These are phyloP conservation scores for Juglanconis juglandina DNA, from an alignment of 2,329 filamentous ascomycete species.

Conservation along the genomic window DNA sequence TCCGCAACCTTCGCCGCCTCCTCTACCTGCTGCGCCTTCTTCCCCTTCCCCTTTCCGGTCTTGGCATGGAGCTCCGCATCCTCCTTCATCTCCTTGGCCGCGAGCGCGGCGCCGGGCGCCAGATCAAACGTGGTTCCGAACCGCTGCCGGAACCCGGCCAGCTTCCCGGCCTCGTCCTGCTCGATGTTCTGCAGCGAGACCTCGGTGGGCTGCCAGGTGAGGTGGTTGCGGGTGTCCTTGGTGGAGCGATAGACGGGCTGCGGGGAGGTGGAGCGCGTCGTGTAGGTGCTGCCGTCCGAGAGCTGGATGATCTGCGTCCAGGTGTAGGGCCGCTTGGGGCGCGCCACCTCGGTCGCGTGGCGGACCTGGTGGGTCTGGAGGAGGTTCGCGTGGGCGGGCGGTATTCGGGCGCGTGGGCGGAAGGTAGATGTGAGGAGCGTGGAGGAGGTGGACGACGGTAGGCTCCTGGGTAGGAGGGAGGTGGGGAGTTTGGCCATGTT, in stretches of 20 bases:
- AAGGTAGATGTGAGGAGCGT: conserved; percentile 13
- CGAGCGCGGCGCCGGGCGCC: conserved; percentile 31
- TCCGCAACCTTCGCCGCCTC: background rate
- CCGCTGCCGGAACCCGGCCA: conserved; percentile 79
- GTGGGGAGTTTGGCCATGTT: conserved; percentile 32
- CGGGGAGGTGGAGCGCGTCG: conserved; percentile 74
- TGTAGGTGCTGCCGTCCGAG: conserved; percentile 83
- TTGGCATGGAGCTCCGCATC: conserved; percentile 17
- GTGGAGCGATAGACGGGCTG: conserved; percentile 53
- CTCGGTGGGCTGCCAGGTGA: conserved; percentile 85
- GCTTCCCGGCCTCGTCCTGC: conserved; percentile 86
- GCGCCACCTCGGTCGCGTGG: conserved; percentile 78
- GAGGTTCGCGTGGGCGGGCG: conserved; percentile 16
- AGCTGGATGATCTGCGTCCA: conserved; percentile 97
- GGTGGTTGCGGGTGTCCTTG: conserved; percentile 86
- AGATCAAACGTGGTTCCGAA: conserved; percentile 85
- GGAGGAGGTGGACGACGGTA: conserved; percentile 22
- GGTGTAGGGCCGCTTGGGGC: conserved; percentile 88
- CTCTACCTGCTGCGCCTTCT: conserved; percentile 24
- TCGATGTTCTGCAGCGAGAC: conserved; percentile 82
- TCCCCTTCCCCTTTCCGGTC: conserved; percentile 23
- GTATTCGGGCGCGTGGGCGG: background rate
- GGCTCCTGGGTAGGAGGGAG: conserved; percentile 28
- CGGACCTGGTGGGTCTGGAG: conserved; percentile 55
- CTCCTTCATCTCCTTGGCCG: conserved; percentile 28